Base-by-base conservation (phyloP, 2,329 filamentous ascomycete species). In the Phialophora expanda region DNA sequence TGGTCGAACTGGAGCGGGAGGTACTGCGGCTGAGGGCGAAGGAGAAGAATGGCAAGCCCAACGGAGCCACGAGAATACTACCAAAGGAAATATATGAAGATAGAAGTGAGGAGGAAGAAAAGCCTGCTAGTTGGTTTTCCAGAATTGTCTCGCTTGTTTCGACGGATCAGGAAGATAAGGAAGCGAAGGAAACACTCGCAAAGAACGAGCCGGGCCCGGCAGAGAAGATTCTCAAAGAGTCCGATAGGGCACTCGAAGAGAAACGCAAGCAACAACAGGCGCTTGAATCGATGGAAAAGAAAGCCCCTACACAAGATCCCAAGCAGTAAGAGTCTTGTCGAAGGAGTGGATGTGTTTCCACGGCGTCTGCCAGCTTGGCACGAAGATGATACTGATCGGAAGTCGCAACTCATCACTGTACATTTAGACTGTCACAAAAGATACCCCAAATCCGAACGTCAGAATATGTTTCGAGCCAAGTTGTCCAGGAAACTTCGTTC, bases 1-100 rank as follows among this genome's bases (percentile, higher is more conserved):
- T 83, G 48, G 74, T 80, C 8, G 76, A 78, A 11, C 66, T 84
- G 50, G 82, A 84, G 70, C 80, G 79, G 61, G 81, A 83, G 70
- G 67, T 83, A 22, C 64, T 83, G 9, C 73, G 75, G 20, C 72
- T 81, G 41, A 77, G 77, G 63, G 75, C 76, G 11, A 78, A 79
- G 68, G 74, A 76, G 51, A 76, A 64, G 72, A 70, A 69, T 22
- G 66, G 66, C 17, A 65, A 61, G 44, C 32, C 60, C 38, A 74
- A 50, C 56, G 57, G 62, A 17, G 60, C 70, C 9, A 77, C 77
- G 56, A 73, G 76, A 8, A 78, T 82, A 34, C 70, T 82, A 9
- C 77, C 79, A n/a, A 73, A 72, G 12, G 76, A 78, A 51, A 74
- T 81, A 1, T 80, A 78, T 73, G 77, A 79, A 59, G 71, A 75